Evolutionary conservation across 2,329 filamentous ascomycete species (phyloP), one percentile per base, ranked within the genome.

Genomic region (Diplodia corticola): DNA sequence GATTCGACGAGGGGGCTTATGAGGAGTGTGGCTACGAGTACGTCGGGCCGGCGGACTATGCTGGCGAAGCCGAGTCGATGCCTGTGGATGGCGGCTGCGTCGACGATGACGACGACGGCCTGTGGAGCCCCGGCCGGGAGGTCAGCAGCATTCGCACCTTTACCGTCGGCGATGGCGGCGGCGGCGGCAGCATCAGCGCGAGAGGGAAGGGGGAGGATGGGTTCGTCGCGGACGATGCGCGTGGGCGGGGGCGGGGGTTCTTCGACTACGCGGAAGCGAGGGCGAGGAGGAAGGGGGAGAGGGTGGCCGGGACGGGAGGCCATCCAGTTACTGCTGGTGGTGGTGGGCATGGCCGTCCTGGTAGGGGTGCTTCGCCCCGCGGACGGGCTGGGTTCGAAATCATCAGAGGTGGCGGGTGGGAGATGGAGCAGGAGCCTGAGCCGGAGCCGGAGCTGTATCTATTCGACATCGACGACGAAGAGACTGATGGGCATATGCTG

Each of bases 211-310:
- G n/a, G 10, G 40, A 17, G 15, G 40, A 48, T 13, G 55, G 40
- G 24, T 30, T 60, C 20, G 40, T 60, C 17, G 13, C 6, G 13
- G 30, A 30, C n/a, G n/a, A n/a, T n/a, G 26, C 5, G 10, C n/a
- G 51, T 10, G 30, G n/a, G 17, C 22, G 20, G 5, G 20, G 24
- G 24, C 20, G 55, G 17, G 55, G 55, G 20, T 57, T 57, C 35
- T 57, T 57, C 15, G 54, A 57, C 20, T 26, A 57, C 12, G 54
- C 54, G 35, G 12, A 5, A 15, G 28, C 28, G 30, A 33, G 51
- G 9, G 51, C 17, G 28, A n/a, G 51, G 30, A 54, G 51, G 51
- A 54, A 54, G 51, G 51, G 51, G 30, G 51, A 53, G 26, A 53
- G 49, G 26, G 28, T 15, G 28, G 20, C 5, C 17, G n/a, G 15